phyloP scores from a whole-genome alignment of 2,329 filamentous ascomycete genomes.

The Rhynchosporium graminicola region DNA sequence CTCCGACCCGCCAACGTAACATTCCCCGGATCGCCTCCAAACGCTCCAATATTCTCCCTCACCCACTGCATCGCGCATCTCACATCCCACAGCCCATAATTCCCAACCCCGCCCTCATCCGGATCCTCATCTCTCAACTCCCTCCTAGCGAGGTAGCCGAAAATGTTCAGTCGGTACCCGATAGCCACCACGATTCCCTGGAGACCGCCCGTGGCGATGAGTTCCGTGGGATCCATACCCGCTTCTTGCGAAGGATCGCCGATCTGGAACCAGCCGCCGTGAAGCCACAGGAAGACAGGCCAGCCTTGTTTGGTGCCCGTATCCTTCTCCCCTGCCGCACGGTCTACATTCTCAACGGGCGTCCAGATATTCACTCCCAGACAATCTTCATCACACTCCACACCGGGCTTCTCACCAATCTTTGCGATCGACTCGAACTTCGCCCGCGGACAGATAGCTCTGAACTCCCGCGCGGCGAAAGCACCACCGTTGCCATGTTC shows the following conservation, averaged over 20 bases:
- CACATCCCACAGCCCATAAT: slow-evolving; percentile 51
- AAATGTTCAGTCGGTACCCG: slow-evolving; percentile 51
- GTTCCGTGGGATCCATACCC: slow-evolving; percentile 47
- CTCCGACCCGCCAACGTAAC: slow-evolving; percentile 49
- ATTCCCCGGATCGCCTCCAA: slow-evolving; percentile 47
- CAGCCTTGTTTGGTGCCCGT: slow-evolving; percentile 13
- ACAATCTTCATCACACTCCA: slow-evolving; percentile 49
- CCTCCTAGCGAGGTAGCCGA: slow-evolving; percentile 50
- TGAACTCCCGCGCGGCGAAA: slow-evolving; percentile 44
- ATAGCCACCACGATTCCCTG: slow-evolving; percentile 48
- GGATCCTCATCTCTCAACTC: slow-evolving; percentile 40
- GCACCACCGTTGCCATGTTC: slow-evolving; percentile 28
- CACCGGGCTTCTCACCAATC: slow-evolving; percentile 23
- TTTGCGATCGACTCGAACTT: slow-evolving; percentile 31
- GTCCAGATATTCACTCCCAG: slow-evolving; percentile 52
- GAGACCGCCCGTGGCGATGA: slow-evolving; percentile 43
- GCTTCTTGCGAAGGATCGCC: slow-evolving; percentile 47
- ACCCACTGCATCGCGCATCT: slow-evolving; percentile 53
- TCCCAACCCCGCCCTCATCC: slow-evolving; percentile 39
- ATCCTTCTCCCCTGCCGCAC: neutral
- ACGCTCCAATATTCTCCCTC: slow-evolving; percentile 46
- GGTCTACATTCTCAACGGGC: slow-evolving; percentile 37
- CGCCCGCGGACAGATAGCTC: slow-evolving; percentile 45
- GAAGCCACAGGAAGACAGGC: slow-evolving; percentile 43
- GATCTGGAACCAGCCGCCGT: slow-evolving; percentile 52